A percentile compares a stretch with the other conserved stretches of the same genome.
Evolutionary conservation across 257 asterid genomes (phyloP).

Genomic region (Perilla frutescens): DNA sequence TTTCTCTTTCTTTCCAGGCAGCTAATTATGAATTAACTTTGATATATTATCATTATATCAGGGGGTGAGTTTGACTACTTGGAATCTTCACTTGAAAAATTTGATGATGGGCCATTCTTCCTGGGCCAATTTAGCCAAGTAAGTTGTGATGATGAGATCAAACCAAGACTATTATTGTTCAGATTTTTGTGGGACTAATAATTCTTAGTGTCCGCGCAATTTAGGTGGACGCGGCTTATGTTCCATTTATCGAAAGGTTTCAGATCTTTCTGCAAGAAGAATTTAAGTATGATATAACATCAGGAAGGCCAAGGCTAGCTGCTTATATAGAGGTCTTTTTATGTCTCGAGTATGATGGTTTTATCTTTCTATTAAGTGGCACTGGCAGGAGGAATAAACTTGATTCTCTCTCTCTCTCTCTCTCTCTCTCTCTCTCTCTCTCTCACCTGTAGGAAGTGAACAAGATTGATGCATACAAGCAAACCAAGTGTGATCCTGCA

Average conservation of each 20-base stretch:
- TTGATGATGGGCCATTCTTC: conserved; percentile 68
- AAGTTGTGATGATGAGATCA: background rate
- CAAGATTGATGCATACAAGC: conserved; percentile 68
- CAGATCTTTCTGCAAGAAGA: conserved; percentile 48
- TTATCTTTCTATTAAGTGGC: background rate
- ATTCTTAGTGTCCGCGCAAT: background rate
- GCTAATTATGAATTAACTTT: background rate
- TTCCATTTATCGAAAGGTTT: conserved; percentile 71
- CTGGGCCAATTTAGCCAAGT: conserved; percentile 69
- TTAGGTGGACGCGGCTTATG: conserved; percentile 62
- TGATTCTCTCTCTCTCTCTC: too few relatives aligned
- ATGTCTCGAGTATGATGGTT: background rate
- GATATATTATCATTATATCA: background rate
- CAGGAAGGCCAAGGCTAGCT: conserved; percentile 65
- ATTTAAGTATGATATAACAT: conserved; percentile 55
- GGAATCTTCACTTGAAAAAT: conserved; percentile 61
- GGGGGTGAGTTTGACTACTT: conserved; percentile 60
- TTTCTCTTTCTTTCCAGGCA: background rate
- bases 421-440: too few relatives aligned
- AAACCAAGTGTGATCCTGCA: conserved; percentile 60
- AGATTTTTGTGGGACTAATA: background rate
- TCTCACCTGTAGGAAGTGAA: conserved; percentile 48
- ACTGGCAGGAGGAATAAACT: too few relatives aligned
- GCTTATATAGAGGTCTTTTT: conserved; percentile 54
- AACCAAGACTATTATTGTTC: background rate